Percentiles rank a stretch among this genome's conserved stretches.
Evolutionary conservation across 768 basidiomycete species (phyloP).

Genomic region (Tulasnella calospora): DNA sequence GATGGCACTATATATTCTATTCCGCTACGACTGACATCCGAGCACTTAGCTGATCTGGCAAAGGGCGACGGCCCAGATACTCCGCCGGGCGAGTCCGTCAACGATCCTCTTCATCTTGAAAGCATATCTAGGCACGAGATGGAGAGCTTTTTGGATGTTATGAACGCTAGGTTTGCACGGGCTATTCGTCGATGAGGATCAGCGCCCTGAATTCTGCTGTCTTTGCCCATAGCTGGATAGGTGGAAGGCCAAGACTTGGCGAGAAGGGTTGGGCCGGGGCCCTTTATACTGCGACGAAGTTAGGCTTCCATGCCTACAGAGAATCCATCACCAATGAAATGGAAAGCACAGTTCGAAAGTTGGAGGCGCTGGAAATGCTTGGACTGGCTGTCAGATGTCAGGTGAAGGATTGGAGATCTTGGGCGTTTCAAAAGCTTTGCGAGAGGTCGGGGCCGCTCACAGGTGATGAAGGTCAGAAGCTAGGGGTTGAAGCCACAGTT

Average conservation of each 20-base stretch:
- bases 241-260: neutral
- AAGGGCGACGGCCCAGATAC: too few relatives aligned
- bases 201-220: neutral
- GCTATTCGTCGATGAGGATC: neutral
- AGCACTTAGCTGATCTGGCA: too few relatives aligned
- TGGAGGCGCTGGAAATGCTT: neutral
- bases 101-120: neutral
- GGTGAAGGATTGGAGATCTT: neutral
- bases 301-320: neutral
- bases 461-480: too few relatives aligned
- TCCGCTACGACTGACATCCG: neutral
- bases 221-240: neutral
- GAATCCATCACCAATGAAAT: neutral
- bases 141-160: neutral
- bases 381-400: neutral
- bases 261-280: neutral
- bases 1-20: too few relatives aligned
- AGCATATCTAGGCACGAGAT: neutral
- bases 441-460: neutral
- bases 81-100: neutral
- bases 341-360: neutral
- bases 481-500: neutral
- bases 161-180: neutral
- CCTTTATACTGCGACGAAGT: neutral
- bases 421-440: neutral